Base-by-base conservation (phyloP, 2,329 filamentous ascomycete species). In the Stachybotrys echinatus region DNA sequence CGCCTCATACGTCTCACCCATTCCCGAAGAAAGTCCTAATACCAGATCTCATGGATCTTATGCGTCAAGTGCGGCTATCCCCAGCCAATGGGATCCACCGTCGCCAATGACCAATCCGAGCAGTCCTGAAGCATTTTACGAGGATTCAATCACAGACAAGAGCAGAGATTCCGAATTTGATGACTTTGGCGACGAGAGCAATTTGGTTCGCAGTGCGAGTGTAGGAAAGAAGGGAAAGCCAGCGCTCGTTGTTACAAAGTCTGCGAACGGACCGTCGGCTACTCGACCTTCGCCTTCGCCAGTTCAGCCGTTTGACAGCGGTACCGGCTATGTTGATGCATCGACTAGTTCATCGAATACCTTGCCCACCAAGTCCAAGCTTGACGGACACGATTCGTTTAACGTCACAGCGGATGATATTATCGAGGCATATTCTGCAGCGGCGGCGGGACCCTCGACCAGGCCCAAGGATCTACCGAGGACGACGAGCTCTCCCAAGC, bases 11-110 rank as follows among this genome's bases (percentile, higher is more conserved):
- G 85, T 91, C 22, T 87, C 87, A 1, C 87, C 88, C 0, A 91
- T 92, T 48, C 85, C 84, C 1, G 88, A 91, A 64, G 87, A 91
- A 61, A 80, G 77, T 54, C 75, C 80, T 0, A 73, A 76, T 21
- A 71, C 76, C 4, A 71, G 75, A 48, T 82, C 83, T 1, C 79
- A 82, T 61, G 74, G 75, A 23, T 89, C 87, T 0, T 85, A 81
- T 59, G 87, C 82, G 20, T 90, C 88, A 3, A 90, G 86, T 57
- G 80, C 83, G 34, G 86, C 81, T 1, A 88, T 90, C 63, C 87
- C 87, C 1, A 80, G 83, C 19, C 83, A 74, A 56, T 90, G 85
- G 80, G 80, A 74, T 5, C 78, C 74, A 5, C 63, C 50, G 12
- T 78, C 77, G 1, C 72, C 73, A 3, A 64, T 64, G 12, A 62